Evolutionary conservation across 2,329 filamentous ascomycete genomes (phyloP), one percentile per base, ranked within the genome.

Genomic region (Neurospora sp.): DNA sequence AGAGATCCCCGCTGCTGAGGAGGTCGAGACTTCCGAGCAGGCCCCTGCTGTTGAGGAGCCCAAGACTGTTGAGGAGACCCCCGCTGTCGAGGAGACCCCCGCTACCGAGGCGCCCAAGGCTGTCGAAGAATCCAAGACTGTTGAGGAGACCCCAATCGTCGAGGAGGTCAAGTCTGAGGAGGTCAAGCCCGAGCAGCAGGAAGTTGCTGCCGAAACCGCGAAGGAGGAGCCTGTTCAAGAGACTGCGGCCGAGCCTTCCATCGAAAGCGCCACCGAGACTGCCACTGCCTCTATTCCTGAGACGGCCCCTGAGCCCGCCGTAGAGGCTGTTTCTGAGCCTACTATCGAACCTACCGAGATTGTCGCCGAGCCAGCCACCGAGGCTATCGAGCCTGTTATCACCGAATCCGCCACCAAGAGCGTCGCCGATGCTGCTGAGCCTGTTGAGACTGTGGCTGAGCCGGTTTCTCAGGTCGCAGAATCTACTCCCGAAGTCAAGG

Each of bases 281-380:
- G 43, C 46, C 46, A 23, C 46, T 28, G 2, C 46, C 46, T 28
- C 40, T 38, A 17, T 37, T n/a, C 12, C 66, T 10, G 41, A 71
- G 12, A 33, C 66, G 11, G 70, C 69, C 37, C 67, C 39, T 23
- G 72, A 70, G 23, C 38, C 69, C 23, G 46, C 66, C 4, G 40
- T 36, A 8, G 52, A 62, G 43, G 19, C 19, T 52, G 6, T 28
- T 43, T 43, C 41, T 19, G 19, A 52, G 43, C 19, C 43, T 28
- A 52, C 43, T 28, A 11, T 52, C 19, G 19, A 52, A 19, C 43
- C 19, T 28, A 52, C 43, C 19, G 19, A 52, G 19, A 52, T 28
- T 52, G 43, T 19, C 43, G 40, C 67, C 28, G 66, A 68, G 33
- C 33, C 37, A 38, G 28, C 66, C 8, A 23, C 19, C n/a, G 66